Conservation (phyloP, 331 rosid genomes). For the Cydonia oblonga region DNA sequence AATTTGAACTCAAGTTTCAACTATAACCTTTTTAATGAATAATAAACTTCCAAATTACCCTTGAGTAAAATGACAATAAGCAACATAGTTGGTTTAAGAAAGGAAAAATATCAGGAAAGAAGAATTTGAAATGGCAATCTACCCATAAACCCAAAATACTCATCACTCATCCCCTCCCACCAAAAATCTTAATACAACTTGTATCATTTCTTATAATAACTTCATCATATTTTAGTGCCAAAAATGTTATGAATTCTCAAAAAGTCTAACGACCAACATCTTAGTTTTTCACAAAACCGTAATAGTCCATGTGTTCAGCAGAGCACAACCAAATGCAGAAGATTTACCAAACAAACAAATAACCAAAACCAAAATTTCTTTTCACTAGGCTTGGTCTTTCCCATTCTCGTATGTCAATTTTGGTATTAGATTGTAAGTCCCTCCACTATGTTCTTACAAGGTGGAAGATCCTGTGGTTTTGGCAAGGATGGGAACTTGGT, state of each 20-base stretch:
- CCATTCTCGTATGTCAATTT: background rate
- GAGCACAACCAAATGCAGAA: too few species aligned
- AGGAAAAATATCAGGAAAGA: background rate
- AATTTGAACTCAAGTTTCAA: background rate
- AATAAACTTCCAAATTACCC: background rate
- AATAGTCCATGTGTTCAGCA: too few species aligned
- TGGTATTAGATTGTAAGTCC: background rate
- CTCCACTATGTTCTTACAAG: background rate
- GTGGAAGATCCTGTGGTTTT: too few species aligned
- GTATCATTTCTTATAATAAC: background rate
- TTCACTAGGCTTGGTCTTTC: too few species aligned
- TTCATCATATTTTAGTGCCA: background rate
- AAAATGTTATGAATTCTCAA: too few species aligned
- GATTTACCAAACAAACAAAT: too few species aligned
- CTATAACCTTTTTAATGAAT: background rate
- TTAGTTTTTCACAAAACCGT: too few species aligned
- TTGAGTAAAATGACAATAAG: background rate
- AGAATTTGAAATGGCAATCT: background rate
- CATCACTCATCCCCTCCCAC: background rate
- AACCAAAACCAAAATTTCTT: too few species aligned
- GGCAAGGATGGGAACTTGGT: too few species aligned
- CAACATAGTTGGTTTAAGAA: background rate
- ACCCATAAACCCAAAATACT: background rate
- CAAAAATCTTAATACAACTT: background rate
- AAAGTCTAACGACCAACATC: too few species aligned